A percentile compares a stretch with the other conserved stretches of the same genome.
phyloP scores from a whole-genome alignment of 768 basidiomycete species.

The Auricularia auricula-judae region DNA sequence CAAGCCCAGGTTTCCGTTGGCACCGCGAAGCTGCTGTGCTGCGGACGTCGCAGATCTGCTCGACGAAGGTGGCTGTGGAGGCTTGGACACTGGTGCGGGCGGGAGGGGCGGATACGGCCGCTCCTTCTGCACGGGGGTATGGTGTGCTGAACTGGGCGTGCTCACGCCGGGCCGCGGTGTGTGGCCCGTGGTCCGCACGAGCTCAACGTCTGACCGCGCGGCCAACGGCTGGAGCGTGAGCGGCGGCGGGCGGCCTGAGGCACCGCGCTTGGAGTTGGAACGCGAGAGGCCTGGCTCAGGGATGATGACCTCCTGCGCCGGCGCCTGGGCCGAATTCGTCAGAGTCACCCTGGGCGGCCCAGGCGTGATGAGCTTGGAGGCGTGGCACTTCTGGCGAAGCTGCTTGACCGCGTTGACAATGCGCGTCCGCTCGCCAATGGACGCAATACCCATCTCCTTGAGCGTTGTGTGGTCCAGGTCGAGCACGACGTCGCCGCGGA shows the following conservation, averaged over 20 bases:
- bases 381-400: conserved; percentile 40
- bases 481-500: conserved; percentile 81
- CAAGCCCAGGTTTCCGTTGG: conserved; percentile 9
- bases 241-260: neutral
- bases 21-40: conserved; percentile 8
- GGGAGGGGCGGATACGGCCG: conserved; percentile 53
- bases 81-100: conserved; percentile 57
- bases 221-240: neutral
- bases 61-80: conserved; percentile 35
- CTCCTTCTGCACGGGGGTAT: conserved; percentile 19
- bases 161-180: conserved; percentile 5
- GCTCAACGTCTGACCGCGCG: neutral
- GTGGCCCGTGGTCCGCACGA: conserved; percentile 3
- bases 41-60: conserved; percentile 25
- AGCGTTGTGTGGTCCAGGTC: conserved; percentile 82
- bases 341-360: neutral
- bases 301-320: neutral
- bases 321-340: neutral
- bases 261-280: neutral
- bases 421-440: conserved; percentile 85
- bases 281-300: neutral
- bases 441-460: conserved; percentile 82
- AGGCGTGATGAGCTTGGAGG: neutral
- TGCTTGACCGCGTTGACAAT: conserved; percentile 77
- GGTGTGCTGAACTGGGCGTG: conserved; percentile 24